A percentile compares a stretch with the other conserved stretches of the same genome.
Conservation (phyloP, 345 rosid species). For the Eutrema japonicum region DNA sequence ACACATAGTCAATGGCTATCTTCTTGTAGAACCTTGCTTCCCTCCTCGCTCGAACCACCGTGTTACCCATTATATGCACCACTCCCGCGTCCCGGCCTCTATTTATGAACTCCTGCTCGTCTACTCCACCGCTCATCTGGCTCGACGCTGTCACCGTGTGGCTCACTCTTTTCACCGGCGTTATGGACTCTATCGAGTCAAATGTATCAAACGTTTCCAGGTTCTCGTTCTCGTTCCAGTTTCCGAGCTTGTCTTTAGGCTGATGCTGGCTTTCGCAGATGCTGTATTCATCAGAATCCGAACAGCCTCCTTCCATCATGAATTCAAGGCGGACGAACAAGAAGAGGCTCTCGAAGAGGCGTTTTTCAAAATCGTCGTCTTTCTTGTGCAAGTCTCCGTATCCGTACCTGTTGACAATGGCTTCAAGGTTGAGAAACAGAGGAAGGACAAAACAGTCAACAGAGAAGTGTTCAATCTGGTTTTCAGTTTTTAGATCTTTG, state of each 20-base stretch:
- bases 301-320: slow-evolving; percentile 72
- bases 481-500: too few species aligned
- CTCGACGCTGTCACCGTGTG: slow-evolving; percentile 48
- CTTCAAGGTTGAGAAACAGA: not conserved
- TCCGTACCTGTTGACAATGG: slow-evolving; percentile 57
- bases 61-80: slow-evolving; percentile 78
- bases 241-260: slow-evolving; percentile 36
- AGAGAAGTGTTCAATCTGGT: too few species aligned
- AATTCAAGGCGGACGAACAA: slow-evolving; percentile 64
- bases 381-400: slow-evolving; percentile 80
- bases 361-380: slow-evolving; percentile 75
- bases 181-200: slow-evolving; percentile 40
- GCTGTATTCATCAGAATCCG: slow-evolving; percentile 80
- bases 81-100: slow-evolving; percentile 67
- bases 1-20: slow-evolving; percentile 66
- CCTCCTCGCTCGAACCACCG: slow-evolving; percentile 64
- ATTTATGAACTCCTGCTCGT: slow-evolving; percentile 64
- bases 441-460: not conserved
- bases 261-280: slow-evolving; percentile 53
- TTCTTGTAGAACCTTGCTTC: slow-evolving; percentile 66
- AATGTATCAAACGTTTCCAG: slow-evolving; percentile 39
- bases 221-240: slow-evolving; percentile 27
- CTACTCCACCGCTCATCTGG: slow-evolving; percentile 56
- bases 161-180: slow-evolving; percentile 36
- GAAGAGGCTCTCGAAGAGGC: slow-evolving; percentile 67